phyloP scores from a whole-genome alignment of 1,139 yeast species.

The Hemisphaericaspora subhashii region DNA sequence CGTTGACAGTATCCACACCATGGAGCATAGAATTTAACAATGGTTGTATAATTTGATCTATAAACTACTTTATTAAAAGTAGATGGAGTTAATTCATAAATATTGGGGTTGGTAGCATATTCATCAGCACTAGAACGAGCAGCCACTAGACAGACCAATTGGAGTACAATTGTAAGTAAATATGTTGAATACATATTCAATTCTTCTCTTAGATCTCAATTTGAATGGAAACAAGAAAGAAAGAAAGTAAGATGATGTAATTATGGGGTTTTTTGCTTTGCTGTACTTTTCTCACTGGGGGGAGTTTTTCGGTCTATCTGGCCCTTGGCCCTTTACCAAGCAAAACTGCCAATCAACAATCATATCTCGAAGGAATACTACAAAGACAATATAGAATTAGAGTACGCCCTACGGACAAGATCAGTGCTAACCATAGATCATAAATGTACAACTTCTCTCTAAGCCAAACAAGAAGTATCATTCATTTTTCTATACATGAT shows the following conservation, averaged over 20 bases:
- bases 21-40: slow-evolving; percentile 94
- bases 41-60: slow-evolving; percentile 70
- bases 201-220: too few relatives aligned
- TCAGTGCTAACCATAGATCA: too few relatives aligned
- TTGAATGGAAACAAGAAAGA: background rate
- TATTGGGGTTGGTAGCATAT: slow-evolving; percentile 46
- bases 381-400: too few relatives aligned
- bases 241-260: too few relatives aligned
- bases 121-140: slow-evolving; percentile 18
- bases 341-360: too few relatives aligned
- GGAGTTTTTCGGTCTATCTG: too few relatives aligned
- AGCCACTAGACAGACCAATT: slow-evolving; percentile 7
- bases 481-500: background rate
- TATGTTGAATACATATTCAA: background rate
- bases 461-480: too few relatives aligned
- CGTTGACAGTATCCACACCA: slow-evolving; percentile 89
- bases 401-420: too few relatives aligned
- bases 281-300: background rate
- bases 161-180: slow-evolving; percentile 1
- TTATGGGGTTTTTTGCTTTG: background rate
- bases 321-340: too few relatives aligned
- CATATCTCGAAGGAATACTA: too few relatives aligned
- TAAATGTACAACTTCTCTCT: too few relatives aligned
- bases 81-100: slow-evolving; percentile 55
- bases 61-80: slow-evolving; percentile 67